A percentile compares a stretch with the other conserved stretches of the same genome.
phyloP scores from a whole-genome alignment of 2,329 filamentous ascomycete species.

The Aspergillus chevalieri region DNA sequence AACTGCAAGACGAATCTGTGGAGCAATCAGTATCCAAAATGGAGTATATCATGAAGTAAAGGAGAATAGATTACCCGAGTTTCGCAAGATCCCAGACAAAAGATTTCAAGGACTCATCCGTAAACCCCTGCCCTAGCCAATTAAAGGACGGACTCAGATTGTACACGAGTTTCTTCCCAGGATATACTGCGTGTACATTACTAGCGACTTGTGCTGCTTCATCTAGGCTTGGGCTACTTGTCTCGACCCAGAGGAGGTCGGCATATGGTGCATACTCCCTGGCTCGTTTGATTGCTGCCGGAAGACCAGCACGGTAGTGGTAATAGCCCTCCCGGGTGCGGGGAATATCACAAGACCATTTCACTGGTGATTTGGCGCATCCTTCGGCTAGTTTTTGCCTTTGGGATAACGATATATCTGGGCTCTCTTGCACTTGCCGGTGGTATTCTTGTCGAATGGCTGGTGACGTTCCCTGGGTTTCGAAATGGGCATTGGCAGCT shows the following conservation, averaged over 20 bases:
- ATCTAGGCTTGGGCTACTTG: constrained; percentile 75
- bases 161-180: constrained; percentile 87
- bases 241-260: constrained; percentile 96
- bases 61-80: constrained; percentile 61
- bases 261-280: constrained; percentile 87
- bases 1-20: constrained; percentile 56
- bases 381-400: constrained; percentile 66
- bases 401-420: constrained; percentile 69
- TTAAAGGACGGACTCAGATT: constrained; percentile 97
- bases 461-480: constrained; percentile 57
- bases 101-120: constrained; percentile 69
- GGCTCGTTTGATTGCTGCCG: constrained; percentile 84
- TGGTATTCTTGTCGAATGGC: constrained; percentile 64
- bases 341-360: constrained; percentile 86
- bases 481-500: constrained; percentile 71
- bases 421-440: constrained; percentile 54
- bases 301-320: constrained; percentile 61
- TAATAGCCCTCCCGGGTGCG: constrained; percentile 75
- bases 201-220: constrained; percentile 70
- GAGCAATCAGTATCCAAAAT: constrained; percentile 9
- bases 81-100: constrained; percentile 96
- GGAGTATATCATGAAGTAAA: neutral
- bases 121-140: constrained; percentile 95
- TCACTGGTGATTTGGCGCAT: constrained; percentile 62
- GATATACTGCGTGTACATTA: constrained; percentile 63